Evolutionary conservation across 2,329 filamentous ascomycete species (phyloP).

Genomic region (Ceratocystis harringtonii): DNA sequence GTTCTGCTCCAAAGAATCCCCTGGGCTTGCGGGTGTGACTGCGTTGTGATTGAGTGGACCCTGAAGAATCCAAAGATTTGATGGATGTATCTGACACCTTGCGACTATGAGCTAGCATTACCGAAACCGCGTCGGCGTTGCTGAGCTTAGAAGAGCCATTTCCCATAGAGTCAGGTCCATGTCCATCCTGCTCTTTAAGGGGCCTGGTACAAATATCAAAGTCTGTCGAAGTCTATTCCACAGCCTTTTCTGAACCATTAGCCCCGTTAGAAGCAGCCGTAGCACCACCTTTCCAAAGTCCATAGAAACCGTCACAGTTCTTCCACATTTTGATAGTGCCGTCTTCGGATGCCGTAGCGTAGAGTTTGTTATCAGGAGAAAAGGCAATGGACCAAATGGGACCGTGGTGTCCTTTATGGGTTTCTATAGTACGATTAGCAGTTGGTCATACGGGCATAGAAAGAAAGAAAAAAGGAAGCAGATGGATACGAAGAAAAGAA

Average conservation of each 20-base stretch:
- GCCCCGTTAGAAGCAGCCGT: slow-evolving; percentile 15
- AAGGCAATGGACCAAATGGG: slow-evolving; percentile 94
- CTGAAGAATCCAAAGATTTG: background rate
- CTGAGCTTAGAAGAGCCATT: background rate
- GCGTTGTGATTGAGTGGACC: background rate
- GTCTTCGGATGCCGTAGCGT: slow-evolving; percentile 91
- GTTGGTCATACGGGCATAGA: background rate
- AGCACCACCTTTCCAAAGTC: slow-evolving; percentile 44
- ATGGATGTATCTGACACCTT: background rate
- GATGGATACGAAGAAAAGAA: background rate
- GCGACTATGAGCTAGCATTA: background rate
- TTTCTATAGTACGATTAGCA: slow-evolving; percentile 38
- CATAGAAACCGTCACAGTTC: slow-evolving; percentile 51
- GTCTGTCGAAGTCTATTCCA: slow-evolving; percentile 16
- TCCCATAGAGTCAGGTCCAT: background rate
- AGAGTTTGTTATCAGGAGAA: slow-evolving; percentile 88
- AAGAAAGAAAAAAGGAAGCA: background rate
- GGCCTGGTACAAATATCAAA: background rate
- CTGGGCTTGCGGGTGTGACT: slow-evolving; percentile 1
- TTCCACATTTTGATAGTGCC: slow-evolving; percentile 91
- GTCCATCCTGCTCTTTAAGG: background rate
- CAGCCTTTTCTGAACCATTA: slow-evolving; percentile 15
- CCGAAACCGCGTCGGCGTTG: background rate
- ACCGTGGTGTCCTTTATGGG: slow-evolving; percentile 92
- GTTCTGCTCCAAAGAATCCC: background rate